These are phyloP conservation scores for Raphanus sativus DNA, from an alignment of 345 rosid genomes.

Conservation along the genomic window DNA sequence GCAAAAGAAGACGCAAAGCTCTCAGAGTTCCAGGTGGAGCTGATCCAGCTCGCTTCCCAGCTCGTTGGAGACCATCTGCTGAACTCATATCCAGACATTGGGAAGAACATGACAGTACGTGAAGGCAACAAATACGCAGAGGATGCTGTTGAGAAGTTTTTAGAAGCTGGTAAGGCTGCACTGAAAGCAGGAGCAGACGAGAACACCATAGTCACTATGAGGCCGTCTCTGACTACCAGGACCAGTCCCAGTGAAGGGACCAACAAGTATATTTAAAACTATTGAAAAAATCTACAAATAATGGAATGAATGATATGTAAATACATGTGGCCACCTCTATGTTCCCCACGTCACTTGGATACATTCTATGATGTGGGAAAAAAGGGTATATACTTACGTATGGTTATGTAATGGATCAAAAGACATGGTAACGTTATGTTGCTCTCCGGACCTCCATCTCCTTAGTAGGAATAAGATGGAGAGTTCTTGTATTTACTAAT, in stretches of 20 bases:
- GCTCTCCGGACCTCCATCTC: conserved; percentile 14
- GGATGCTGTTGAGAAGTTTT: conserved; percentile 82
- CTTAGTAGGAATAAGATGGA: conserved; percentile 11
- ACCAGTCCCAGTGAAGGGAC: conserved; percentile 24
- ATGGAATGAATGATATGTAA: conserved; percentile 16
- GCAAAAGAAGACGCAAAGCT: conserved; percentile 72
- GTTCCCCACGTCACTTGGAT: conserved; percentile 8
- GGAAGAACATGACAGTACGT: conserved; percentile 79
- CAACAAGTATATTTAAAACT: conserved; percentile 24
- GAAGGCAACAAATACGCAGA: conserved; percentile 86
- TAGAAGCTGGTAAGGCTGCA: conserved; percentile 93
- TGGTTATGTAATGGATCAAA: conserved; percentile 10
- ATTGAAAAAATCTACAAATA: conserved; percentile 5
- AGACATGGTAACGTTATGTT: conserved; percentile 4
- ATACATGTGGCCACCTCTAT: conserved; percentile 14
- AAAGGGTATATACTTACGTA: conserved; percentile 2
- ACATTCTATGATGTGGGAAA: conserved; percentile 11
- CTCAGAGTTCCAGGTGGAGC: conserved; percentile 89
- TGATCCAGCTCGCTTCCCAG: conserved; percentile 96
- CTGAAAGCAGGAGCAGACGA: conserved; percentile 93
- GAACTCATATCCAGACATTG: conserved; percentile 78
- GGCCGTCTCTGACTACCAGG: conserved; percentile 72
- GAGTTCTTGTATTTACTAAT: conserved; percentile 8
- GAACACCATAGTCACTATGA: conserved; percentile 83
- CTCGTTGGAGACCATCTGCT: conserved; percentile 87